Evolutionary conservation across 345 rosid species (phyloP), one percentile per base, ranked within the genome.

Genomic region (Psidium guajava): DNA sequence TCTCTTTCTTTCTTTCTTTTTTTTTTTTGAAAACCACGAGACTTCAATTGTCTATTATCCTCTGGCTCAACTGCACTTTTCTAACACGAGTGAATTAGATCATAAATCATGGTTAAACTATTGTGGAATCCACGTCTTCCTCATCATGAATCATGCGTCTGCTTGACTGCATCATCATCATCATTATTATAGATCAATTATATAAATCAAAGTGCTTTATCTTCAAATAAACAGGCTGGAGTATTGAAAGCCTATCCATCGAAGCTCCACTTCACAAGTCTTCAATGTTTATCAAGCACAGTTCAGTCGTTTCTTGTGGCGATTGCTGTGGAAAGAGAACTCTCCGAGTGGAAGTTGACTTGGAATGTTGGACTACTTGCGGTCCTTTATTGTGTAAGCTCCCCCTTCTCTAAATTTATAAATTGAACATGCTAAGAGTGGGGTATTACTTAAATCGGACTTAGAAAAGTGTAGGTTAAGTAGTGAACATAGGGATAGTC

Each of bases 351-450:
- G 90, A 86, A 85, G 83, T 58, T 88, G 4, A 86, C 86, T 28
- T 88, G 87, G 86, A 85, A 86, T 64, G 13, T 86, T 40, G 42
- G 44, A 28, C 98, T 96, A 56, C 82, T 92, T 2, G 93, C 98
- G 3, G 93, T 95, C 13, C 88, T 91, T 83, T 96, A 96, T 83
- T 93, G 98, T 44, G 98, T 96, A 96, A 91, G 40, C 51, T 51
- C 49, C 9, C 49, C 9, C 11, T 47, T 47, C 8, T 47, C 50
- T 47, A 47, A 47, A 47, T 47, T 47, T 47, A 15, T 1, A 15
- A 51, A 18, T 15, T 54, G 57, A 82, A 44, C 75, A 64, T 64
- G 75, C 44, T 32, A 32, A 16, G 8, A 8, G 75, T 64, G 44
- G 75, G 40, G 36, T 16, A 4, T 15, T 8, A 32, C 32, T 18